Evolutionary conservation across 768 basidiomycete genomes (phyloP), one percentile per base, ranked within the genome.

Genomic region (Boletus sp.): DNA sequence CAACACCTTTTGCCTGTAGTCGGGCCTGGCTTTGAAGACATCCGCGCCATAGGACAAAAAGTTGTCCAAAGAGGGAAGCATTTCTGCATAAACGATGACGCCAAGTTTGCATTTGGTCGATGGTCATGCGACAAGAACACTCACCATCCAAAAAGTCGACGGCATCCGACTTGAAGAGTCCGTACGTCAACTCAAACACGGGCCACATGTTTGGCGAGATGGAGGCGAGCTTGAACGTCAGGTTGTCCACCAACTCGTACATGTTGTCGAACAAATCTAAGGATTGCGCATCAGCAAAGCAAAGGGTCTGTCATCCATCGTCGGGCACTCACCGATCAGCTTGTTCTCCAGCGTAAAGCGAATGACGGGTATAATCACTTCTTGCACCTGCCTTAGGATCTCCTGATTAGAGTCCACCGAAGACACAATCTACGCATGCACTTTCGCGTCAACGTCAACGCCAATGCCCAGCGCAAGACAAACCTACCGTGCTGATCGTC

Each of bases 191-290:
- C 72, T 93, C 90, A 57, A 91, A 90, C 34, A 95, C 78, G 10
- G 83, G 85, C 93, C 93, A 95, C 87, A 95, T 87, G 60, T 77
- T 81, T 0, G 88, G 84, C 37, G 88, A 83, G 63, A 96, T 85
- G 50, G 78, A 69, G 57, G 83, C 82, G 53, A 87, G 78, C 70
- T 85, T 90, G 79, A 90, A 95, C 0, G 91, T 91, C 53, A 95
- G 73, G 57, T 78, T 87, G 63, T 95, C 93, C 47, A 92, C 82
- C 48, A 95, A 73, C 59, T 93, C 90, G 67, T 87, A 93, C 76
- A 90, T 83, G 66, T 90, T 88, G 71, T 93, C 92, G 64, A 90
- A 87, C 40, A 95, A 74, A 64, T 96, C 93, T 90, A 30, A 11
- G 2, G 6, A 32, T 34, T 10, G 62, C 10, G 39, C 13, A 8